Evolutionary conservation across 2,329 filamentous ascomycete species (phyloP).

Genomic region (Curvularia spicifera): DNA sequence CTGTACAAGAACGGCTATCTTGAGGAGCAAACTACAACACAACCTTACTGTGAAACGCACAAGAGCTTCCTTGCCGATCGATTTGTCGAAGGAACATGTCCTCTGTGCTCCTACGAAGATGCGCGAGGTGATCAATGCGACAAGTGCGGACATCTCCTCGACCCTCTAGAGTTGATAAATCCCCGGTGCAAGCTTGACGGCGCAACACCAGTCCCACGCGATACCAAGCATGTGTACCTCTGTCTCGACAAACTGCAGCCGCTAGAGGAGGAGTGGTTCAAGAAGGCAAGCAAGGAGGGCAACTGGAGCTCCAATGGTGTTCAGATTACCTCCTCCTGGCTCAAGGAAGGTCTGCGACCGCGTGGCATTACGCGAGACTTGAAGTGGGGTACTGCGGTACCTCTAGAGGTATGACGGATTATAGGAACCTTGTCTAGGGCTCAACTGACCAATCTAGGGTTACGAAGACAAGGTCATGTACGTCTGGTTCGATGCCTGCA

Average conservation of each 20-base stretch:
- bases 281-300: slow-evolving; percentile 74
- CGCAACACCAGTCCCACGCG: slow-evolving; percentile 75
- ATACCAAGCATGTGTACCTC: slow-evolving; percentile 93
- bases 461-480: slow-evolving; percentile 85
- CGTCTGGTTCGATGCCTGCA: slow-evolving; percentile 91
- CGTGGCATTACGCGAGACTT: slow-evolving; percentile 91
- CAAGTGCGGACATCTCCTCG: slow-evolving; percentile 57
- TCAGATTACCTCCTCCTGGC: slow-evolving; percentile 79
- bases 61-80: slow-evolving; percentile 57
- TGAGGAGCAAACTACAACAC: slow-evolving; percentile 83
- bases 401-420: slow-evolving; percentile 49
- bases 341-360: slow-evolving; percentile 81
- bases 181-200: slow-evolving; percentile 92
- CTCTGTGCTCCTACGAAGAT: slow-evolving; percentile 66
- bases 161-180: slow-evolving; percentile 56
- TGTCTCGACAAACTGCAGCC: slow-evolving; percentile 82
- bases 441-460: slow-evolving; percentile 44
- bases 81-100: slow-evolving; percentile 81
- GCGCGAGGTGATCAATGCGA: slow-evolving; percentile 62
- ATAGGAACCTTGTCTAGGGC: neutral
- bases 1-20: slow-evolving; percentile 89
- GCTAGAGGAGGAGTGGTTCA: slow-evolving; percentile 78
- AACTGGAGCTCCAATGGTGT: slow-evolving; percentile 77
- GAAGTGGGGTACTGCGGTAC: slow-evolving; percentile 79
- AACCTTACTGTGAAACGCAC: slow-evolving; percentile 85